These are phyloP conservation scores for Xylaria sp. DNA, from an alignment of 2,329 filamentous ascomycete genomes.

Conservation along the genomic window DNA sequence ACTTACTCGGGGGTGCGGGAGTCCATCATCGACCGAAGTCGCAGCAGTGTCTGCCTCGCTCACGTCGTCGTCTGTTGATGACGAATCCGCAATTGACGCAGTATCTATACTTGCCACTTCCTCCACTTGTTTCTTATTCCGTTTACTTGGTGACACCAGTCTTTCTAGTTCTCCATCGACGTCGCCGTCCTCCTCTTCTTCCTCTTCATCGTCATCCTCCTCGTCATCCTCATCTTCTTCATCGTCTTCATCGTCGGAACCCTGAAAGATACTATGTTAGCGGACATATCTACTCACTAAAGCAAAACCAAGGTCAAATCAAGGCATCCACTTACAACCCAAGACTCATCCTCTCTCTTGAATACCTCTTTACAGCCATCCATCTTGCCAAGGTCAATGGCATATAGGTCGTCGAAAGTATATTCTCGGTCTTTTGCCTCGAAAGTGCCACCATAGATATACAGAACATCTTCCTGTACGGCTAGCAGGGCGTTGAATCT, in stretches of 20 bases:
- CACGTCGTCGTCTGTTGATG: slow-evolving; percentile 50
- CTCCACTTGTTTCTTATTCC: slow-evolving; percentile 58
- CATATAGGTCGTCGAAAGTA: slow-evolving; percentile 94
- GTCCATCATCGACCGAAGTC: slow-evolving; percentile 70
- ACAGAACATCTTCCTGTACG: slow-evolving; percentile 90
- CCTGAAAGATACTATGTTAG: slow-evolving; percentile 46
- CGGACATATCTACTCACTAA: slow-evolving; percentile 19
- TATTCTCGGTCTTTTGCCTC: slow-evolving; percentile 95
- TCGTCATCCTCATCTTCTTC: slow-evolving; percentile 49
- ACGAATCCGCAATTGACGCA: slow-evolving; percentile 41
- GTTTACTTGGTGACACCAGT: slow-evolving; percentile 59
- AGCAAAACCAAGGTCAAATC: not conserved
- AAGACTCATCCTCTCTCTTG: slow-evolving; percentile 81
- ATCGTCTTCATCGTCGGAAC: slow-evolving; percentile 56
- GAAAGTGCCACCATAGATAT: slow-evolving; percentile 93
- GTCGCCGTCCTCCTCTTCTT: slow-evolving; percentile 65
- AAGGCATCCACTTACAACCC: slow-evolving; percentile 65
- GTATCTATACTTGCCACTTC: slow-evolving; percentile 50
- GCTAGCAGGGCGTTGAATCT: slow-evolving; percentile 91
- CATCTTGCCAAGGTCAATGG: slow-evolving; percentile 90
- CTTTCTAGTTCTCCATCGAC: slow-evolving; percentile 54
- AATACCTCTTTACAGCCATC: slow-evolving; percentile 94
- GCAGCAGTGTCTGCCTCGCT: slow-evolving; percentile 51
- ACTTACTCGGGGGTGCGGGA: slow-evolving; percentile 70
- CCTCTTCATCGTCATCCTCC: slow-evolving; percentile 58